Percentiles rank a stretch among this genome's conserved stretches.
These are phyloP conservation scores for Glebionis coronaria DNA, from an alignment of 129 eudicot genomes.

Conservation along the genomic window DNA sequence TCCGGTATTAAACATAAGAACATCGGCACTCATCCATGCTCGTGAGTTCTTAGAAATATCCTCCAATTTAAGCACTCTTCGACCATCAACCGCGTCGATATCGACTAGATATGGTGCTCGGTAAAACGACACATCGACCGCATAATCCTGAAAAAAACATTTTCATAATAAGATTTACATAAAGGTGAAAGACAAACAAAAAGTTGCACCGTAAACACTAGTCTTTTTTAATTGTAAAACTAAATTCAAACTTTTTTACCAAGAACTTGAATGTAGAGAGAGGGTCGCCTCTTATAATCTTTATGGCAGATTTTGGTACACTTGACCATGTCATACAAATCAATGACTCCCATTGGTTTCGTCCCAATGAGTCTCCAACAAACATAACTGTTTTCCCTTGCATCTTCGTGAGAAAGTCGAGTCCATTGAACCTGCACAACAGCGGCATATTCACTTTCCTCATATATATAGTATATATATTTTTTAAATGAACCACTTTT, in stretches of 20 bases:
- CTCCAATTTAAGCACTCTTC: constrained; percentile 68
- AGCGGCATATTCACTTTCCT: background rate
- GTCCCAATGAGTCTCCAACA: constrained; percentile 90
- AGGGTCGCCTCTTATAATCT: constrained; percentile 60
- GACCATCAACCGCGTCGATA: constrained; percentile 58
- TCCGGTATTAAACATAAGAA: constrained; percentile 80
- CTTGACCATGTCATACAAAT: constrained; percentile 74
- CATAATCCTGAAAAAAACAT: constrained; percentile 46
- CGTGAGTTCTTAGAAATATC: constrained; percentile 64
- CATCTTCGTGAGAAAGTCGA: constrained; percentile 59
- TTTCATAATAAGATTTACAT: no score
- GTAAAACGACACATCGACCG: constrained; percentile 60
- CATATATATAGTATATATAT: background rate
- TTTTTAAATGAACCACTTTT: background rate
- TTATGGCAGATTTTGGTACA: constrained; percentile 48
- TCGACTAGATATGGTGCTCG: constrained; percentile 88
- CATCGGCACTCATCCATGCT: constrained; percentile 72
- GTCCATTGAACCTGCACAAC: constrained; percentile 65
- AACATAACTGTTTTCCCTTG: constrained; percentile 86
- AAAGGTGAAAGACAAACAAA: no score
- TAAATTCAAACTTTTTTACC: no score
- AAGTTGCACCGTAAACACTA: no score
- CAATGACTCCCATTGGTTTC: constrained; percentile 96
- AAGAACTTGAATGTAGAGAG: constrained; percentile 61
- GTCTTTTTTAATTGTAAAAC: no score